These are phyloP conservation scores for Vitis rupestris DNA, from an alignment of 164 flowering plant species.

Conservation along the genomic window DNA sequence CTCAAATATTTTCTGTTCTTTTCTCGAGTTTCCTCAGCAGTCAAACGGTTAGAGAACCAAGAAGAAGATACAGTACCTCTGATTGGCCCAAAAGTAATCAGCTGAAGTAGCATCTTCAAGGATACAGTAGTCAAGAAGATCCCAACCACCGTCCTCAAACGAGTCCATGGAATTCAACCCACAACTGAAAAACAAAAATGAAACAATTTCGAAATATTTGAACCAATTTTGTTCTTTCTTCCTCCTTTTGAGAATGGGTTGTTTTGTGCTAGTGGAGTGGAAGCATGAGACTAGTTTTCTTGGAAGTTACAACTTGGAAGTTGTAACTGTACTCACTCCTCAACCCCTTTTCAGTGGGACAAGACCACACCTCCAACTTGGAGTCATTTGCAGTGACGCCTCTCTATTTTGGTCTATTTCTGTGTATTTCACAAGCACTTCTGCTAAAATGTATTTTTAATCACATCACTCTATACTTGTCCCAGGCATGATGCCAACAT, in stretches of 20 bases:
- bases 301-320: no score
- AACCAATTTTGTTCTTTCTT: neutral
- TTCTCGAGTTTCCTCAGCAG: neutral
- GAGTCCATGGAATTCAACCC: constrained; percentile 25
- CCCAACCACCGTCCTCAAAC: constrained; percentile 38
- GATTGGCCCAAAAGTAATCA: constrained; percentile 34
- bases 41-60: neutral
- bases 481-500: no score
- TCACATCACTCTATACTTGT: no score
- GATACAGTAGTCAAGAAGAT: constrained; percentile 31
- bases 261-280: no score
- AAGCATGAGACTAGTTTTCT: no score
- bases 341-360: no score
- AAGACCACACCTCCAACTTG: no score
- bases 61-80: constrained; percentile 14
- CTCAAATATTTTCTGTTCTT: neutral
- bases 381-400: no score
- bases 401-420: no score
- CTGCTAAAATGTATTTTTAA: no score
- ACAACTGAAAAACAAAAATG: neutral
- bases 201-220: neutral
- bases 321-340: no score
- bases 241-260: neutral
- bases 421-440: no score
- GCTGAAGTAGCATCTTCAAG: constrained; percentile 25